phyloP scores from a whole-genome alignment of 2,329 filamentous ascomycete genomes.

The Aspergillus jensenii region DNA sequence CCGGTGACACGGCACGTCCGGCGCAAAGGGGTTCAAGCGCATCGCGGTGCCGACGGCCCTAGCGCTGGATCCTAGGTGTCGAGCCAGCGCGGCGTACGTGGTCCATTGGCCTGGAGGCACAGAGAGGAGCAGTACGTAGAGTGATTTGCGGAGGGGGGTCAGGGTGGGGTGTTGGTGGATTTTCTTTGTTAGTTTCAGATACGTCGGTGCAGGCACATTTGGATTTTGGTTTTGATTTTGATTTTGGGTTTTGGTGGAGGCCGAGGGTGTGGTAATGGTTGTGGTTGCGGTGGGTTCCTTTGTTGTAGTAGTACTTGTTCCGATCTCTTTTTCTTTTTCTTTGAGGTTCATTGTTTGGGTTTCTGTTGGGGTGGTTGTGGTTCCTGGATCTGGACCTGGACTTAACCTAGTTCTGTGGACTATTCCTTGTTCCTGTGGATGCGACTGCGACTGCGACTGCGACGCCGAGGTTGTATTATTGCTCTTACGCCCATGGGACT shows the following conservation, averaged over 20 bases:
- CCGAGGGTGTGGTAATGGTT: background rate
- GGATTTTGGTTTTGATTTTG: no score
- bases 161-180: slow-evolving; percentile 41
- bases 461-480: background rate
- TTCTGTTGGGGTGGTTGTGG: background rate
- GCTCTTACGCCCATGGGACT: no score
- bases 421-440: background rate
- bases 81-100: slow-evolving; percentile 73
- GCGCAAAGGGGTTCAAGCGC: slow-evolving; percentile 77
- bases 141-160: slow-evolving; percentile 54
- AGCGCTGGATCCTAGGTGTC: slow-evolving; percentile 67
- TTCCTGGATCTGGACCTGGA: background rate
- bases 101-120: slow-evolving; percentile 74
- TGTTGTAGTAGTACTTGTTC: background rate
- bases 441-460: background rate
- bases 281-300: background rate
- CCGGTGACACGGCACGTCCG: slow-evolving; percentile 77
- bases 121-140: slow-evolving; percentile 69
- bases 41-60: slow-evolving; percentile 77
- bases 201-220: no score
- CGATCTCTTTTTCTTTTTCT: background rate
- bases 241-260: background rate
- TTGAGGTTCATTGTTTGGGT: background rate
- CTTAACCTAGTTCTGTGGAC: background rate
- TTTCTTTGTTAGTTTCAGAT: slow-evolving; percentile 3